phyloP scores from a whole-genome alignment of 2,329 filamentous ascomycete genomes.

The Aphanoascus verrucosus region DNA sequence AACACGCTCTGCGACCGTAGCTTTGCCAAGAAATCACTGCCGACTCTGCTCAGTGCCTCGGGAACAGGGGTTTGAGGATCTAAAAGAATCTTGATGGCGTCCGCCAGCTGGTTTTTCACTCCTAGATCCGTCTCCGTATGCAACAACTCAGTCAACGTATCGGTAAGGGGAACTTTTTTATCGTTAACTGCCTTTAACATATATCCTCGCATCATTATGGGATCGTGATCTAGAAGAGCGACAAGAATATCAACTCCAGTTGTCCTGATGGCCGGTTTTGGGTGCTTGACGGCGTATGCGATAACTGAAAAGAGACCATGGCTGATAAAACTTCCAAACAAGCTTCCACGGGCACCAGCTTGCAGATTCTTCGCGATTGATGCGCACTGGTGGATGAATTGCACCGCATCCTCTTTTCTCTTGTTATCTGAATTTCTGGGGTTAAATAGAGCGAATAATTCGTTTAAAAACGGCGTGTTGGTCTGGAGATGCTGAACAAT shows the following conservation, averaged over 20 bases:
- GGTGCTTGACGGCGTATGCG: slow-evolving; percentile 77
- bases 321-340: slow-evolving; percentile 83
- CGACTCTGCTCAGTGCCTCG: slow-evolving; percentile 49
- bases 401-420: slow-evolving; percentile 83
- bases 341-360: slow-evolving; percentile 62
- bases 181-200: slow-evolving; percentile 88
- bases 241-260: slow-evolving; percentile 90
- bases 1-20: slow-evolving; percentile 56
- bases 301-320: slow-evolving; percentile 84
- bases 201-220: slow-evolving; percentile 83
- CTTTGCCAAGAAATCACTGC: slow-evolving; percentile 58
- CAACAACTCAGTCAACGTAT: slow-evolving; percentile 83
- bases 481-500: slow-evolving; percentile 90
- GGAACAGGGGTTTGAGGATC: slow-evolving; percentile 57
- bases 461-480: slow-evolving; percentile 65
- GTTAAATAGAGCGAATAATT: slow-evolving; percentile 78
- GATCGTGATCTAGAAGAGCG: slow-evolving; percentile 89
- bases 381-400: slow-evolving; percentile 95
- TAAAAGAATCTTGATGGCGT: slow-evolving; percentile 86
- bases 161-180: slow-evolving; percentile 73
- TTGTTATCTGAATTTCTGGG: slow-evolving; percentile 52
- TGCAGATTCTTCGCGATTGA: slow-evolving; percentile 90
- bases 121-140: slow-evolving; percentile 86
- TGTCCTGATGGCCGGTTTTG: slow-evolving; percentile 73
- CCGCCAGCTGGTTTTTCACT: slow-evolving; percentile 88